Conservation (phyloP, 1,284 basidiomycete species). For the Ustilago nuda region DNA sequence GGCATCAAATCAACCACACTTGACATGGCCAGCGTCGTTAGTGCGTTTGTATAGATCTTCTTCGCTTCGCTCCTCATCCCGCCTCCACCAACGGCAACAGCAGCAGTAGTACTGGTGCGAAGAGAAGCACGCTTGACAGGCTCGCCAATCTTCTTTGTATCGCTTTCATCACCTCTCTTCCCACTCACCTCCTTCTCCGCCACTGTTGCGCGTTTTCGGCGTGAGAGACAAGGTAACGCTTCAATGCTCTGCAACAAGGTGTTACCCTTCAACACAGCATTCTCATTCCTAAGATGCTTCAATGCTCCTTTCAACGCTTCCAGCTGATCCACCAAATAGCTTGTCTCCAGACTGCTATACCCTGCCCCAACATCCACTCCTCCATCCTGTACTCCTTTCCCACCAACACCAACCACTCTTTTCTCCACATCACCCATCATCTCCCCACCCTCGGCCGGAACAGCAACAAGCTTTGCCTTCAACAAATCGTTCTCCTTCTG, state of each 20-base stretch:
- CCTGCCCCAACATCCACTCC: constrained; percentile 23
- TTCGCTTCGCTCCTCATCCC: constrained; percentile 21
- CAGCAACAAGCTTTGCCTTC: constrained; percentile 73
- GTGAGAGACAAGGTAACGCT: constrained; percentile 72
- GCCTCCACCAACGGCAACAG: neutral
- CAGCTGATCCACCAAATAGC: constrained; percentile 74
- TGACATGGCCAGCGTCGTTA: constrained; percentile 41
- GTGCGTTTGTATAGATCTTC: constrained; percentile 20
- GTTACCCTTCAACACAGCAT: constrained; percentile 88
- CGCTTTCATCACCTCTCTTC: constrained; percentile 39
- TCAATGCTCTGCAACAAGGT: constrained; percentile 85
- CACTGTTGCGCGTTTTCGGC: neutral
- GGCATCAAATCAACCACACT: constrained; percentile 55
- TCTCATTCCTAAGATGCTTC: constrained; percentile 88
- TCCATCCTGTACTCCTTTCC: constrained; percentile 8
- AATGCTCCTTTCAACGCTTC: constrained; percentile 89
- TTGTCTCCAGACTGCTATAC: constrained; percentile 50
- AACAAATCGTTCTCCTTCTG: constrained; percentile 88
- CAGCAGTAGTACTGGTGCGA: neutral
- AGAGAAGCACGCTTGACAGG: constrained; percentile 22
- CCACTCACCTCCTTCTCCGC: neutral
- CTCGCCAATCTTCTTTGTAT: constrained; percentile 36
- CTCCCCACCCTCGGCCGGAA: constrained; percentile 8
- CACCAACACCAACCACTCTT: neutral
- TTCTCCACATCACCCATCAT: constrained; percentile 13